Evolutionary conservation across 1,284 basidiomycete species (phyloP), one percentile per base, ranked within the genome.

Genomic region (Abortiporus biennis): DNA sequence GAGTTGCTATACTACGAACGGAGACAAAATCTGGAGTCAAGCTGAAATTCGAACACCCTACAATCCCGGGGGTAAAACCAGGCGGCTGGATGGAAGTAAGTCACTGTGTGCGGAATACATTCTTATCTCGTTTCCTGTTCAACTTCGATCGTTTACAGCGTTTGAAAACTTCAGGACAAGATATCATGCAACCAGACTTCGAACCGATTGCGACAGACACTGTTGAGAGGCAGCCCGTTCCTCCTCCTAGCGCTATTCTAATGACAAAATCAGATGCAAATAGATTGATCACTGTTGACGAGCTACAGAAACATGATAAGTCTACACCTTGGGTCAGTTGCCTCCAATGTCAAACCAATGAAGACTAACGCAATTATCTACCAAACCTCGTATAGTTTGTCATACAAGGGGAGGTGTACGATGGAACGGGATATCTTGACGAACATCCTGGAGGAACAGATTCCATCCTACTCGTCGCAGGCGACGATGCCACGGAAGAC

Each of bases 371-470:
- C n/a, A n/a, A n/a, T n/a, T n/a, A n/a, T n/a, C n/a, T n/a, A n/a
- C n/a, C n/a, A n/a, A n/a, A n/a, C n/a, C n/a, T n/a, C n/a, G 15
- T 20, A 23, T 34, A 50, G 80, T 81, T 84, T 48, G 69, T 80
- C 15, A 71, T 83, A 9, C 53, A 69, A 22, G 78, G 75, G 6
- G 69, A 83, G 52, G 76, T 58, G 13, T 73, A 71, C 54, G 73
- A 80, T 43, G 76, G 69, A 1, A 75, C 75, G 0, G 58, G 56
- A 2, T 84, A 75, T 55, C 61, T 84, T 25, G 61, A 67, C 16
- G 71, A 77, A 15, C 81, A 85, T 53, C 81, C 81, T 0, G 82
- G 82, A 13, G 81, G 82, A 2, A 64, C 68, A 0, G 73, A 80
- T 44, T 75, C 73, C 1, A 85, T 85, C 45, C 61, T 68, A 8